These are phyloP conservation scores for Phytophthora ohioensis DNA, from an alignment of 352 stramenopile genomes.

Conservation along the genomic window DNA sequence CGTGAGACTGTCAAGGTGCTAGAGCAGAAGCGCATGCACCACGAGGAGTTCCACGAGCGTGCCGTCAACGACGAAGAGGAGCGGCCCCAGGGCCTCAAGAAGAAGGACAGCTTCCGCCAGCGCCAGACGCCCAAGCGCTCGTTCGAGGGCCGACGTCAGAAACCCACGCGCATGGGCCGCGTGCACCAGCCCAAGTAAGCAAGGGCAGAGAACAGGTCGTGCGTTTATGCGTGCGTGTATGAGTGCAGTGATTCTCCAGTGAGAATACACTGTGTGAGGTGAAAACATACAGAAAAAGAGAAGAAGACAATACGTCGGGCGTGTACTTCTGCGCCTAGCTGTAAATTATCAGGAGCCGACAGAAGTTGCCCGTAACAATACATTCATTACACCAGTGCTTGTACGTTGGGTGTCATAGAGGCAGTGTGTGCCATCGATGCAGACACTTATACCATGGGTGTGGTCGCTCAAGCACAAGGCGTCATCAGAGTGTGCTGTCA, in stretches of 20 bases:
- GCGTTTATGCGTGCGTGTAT: background rate
- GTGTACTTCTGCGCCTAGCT: slow-evolving; percentile 30
- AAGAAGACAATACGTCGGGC: slow-evolving; percentile 14
- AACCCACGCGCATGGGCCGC: slow-evolving; percentile 66
- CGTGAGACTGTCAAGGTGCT: slow-evolving; percentile 66
- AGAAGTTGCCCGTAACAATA: slow-evolving; percentile 36
- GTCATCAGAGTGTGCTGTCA: too few species aligned
- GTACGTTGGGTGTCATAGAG: too few species aligned
- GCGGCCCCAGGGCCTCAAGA: slow-evolving; percentile 50
- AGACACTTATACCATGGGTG: too few species aligned
- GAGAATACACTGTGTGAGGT: background rate
- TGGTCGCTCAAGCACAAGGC: too few species aligned
- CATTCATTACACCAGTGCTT: slow-evolving; percentile 8
- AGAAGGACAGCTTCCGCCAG: slow-evolving; percentile 56
- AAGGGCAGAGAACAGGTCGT: background rate
- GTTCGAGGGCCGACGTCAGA: slow-evolving; percentile 53
- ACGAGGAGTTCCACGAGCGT: slow-evolving; percentile 72
- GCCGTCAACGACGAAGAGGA: slow-evolving; percentile 61
- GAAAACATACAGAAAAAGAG: slow-evolving; percentile 24
- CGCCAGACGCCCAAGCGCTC: slow-evolving; percentile 54
- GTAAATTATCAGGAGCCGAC: slow-evolving; percentile 36
- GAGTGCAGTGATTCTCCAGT: background rate
- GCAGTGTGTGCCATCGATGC: too few species aligned
- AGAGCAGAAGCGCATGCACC: slow-evolving; percentile 67
- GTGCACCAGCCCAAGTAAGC: slow-evolving; percentile 76